A percentile compares a stretch with the other conserved stretches of the same genome.
Conservation (phyloP, 306 rosid species). For the Cicer chorassanicum region DNA sequence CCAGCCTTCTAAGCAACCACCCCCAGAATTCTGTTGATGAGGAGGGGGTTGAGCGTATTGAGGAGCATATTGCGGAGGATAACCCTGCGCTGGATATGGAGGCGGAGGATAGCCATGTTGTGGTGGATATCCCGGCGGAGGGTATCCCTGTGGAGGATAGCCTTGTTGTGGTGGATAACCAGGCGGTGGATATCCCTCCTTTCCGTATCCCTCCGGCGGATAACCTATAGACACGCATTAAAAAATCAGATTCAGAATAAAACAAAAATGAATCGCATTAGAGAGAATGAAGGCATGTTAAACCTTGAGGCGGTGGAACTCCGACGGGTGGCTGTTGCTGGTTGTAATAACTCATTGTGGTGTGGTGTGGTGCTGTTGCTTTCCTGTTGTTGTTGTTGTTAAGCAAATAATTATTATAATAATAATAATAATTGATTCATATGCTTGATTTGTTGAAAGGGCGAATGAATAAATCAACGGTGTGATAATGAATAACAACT, state of each 20-base stretch:
- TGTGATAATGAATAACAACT: background rate
- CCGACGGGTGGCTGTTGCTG: constrained; percentile 93
- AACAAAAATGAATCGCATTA: background rate
- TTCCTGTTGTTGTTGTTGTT: background rate
- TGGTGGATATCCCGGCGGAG: constrained; percentile 61
- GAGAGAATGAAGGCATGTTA: background rate
- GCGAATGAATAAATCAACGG: background rate
- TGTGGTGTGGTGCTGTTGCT: background rate
- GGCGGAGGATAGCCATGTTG: constrained; percentile 52
- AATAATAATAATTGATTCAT: background rate
- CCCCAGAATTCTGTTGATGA: constrained; percentile 44
- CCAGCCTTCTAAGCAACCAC: constrained; percentile 91
- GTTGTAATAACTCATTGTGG: constrained; percentile 72
- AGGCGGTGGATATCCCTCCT: constrained; percentile 70
- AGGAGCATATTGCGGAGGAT: constrained; percentile 71
- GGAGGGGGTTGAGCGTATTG: constrained; percentile 85
- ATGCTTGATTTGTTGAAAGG: background rate
- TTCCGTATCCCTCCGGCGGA: constrained; percentile 73
- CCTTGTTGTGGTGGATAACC: constrained; percentile 55
- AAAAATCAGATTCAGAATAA: background rate
- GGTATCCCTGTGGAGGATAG: constrained; percentile 54
- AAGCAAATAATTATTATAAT: background rate
- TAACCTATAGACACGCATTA: constrained; percentile 58
- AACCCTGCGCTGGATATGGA: constrained; percentile 50
- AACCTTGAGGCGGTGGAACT: constrained; percentile 93